Evolutionary conservation across 352 stramenopile genomes (phyloP), one percentile per base, ranked within the genome.

Genomic region (Phytopythium delawarense): DNA sequence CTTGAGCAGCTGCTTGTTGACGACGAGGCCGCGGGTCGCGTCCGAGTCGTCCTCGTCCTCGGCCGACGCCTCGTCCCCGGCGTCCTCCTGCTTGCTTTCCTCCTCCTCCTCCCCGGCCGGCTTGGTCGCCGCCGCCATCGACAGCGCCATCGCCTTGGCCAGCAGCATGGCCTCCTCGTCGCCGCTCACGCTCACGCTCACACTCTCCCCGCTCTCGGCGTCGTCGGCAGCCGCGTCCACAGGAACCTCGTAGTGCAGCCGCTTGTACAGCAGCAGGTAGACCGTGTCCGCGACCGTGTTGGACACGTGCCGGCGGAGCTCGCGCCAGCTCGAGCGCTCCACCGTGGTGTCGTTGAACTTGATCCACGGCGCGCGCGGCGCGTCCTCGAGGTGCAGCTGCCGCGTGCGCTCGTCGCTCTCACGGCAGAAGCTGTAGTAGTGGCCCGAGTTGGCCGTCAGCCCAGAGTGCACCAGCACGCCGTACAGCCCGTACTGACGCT

Each of bases 271-370:
- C 35, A 97, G 59, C 63, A 97, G 63, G 65, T 96, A 97, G 11
- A 93, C 89, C 13, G 89, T 88, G 60, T 96, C 88, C 6, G 88
- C 96, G 32, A 94, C 84, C 9, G 89, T 96, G 59, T 78, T 87
- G 2, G 74, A 68, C 30, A 96, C 80, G 1, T 80, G 63, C n/a
- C 69, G 65, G 48, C 91, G 89, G 55, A 97, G 92, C 51, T 96
- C 89, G 21, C 71, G 71, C 89, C 88, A 96, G 59, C 64, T 88
- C 2, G 89, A 94, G 8, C 70, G 66, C 58, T 90, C 74, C 11
- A 97, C 81, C 50, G 88, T 90, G 42, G 67, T 87, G 69, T 97
- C 90, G 62, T 97, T 97, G 30, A 97, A 96, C 50, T 96, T 96
- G 58, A 96, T 90, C 90, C 90, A 97, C 11, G 90, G 89, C 16